Base-by-base conservation (phyloP, 1,284 basidiomycete species). In the Ceratobasidium sp. region DNA sequence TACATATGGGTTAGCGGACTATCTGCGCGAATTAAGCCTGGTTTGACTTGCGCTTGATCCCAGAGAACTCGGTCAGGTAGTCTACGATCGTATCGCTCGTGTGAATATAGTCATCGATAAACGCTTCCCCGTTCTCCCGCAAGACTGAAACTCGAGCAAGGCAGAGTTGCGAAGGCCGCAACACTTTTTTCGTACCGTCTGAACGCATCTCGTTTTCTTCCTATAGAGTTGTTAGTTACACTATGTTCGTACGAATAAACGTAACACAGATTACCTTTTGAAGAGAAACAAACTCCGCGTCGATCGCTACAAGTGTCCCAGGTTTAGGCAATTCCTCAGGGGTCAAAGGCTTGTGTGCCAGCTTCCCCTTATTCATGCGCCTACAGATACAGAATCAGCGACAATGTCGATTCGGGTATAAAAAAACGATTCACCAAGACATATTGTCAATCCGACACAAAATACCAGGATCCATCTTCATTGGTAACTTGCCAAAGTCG, bases 81-180 rank as follows among this genome's bases (percentile, higher is more conserved):
- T 99, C 96, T 12, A 98, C 94, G 57, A 99, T 93, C 1, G 89
- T 86, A 79, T 98, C 97, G 76, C 92, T 96, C 0, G 96, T 98
- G 77, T 95, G 92, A 61, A 99, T 98, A 78, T 99, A 94, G 78
- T 99, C 97, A 77, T 99, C 97, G 77, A 99, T 98, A 81, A 98
- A 98, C 0, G 97, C 95, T 16, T 91, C 80, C 6, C 92, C 93
- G 76, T 93, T 87, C 5, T 96, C 96, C 5, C 97, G 88, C 57
- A 99, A 81, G 1, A 98, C 96, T 0, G 96, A 98, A 0, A 99
- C 97, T 26, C 97, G 89, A 18, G 97, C 97, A 1, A 99, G 85
- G 59, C 94, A 94, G 76, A 97, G 88, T 71, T 94, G 88, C 9
- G 94, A 93, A 0, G 97, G 97, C 16, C 95, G 87, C 28, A 99